Evolutionary conservation across 1,284 basidiomycete genomes (phyloP), one percentile per base, ranked within the genome.

Genomic region (Ustilago crameri): DNA sequence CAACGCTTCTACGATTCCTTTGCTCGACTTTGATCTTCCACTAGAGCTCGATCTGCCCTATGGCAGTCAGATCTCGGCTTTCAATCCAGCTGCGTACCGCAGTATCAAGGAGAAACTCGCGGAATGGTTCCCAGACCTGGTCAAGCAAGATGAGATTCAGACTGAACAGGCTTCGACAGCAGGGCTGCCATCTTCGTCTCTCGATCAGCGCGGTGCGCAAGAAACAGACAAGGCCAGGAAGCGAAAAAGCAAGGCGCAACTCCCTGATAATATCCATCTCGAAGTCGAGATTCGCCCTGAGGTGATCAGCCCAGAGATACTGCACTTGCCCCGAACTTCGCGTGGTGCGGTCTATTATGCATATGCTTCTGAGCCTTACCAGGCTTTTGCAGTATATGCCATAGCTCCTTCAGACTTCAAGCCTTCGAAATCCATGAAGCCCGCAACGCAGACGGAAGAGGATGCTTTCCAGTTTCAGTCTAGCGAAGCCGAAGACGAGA

Each of bases 1-100:
- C 2, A 15, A 53, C 0, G 23, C 52, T n/a, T 27, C 67, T 18
- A 70, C 67, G 35, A 70, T 70, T 40, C 67, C 67, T 37, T 53
- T 70, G 27, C 65, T 37, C 26, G 67, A 70, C 41, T 70, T 70
- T 53, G 62, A 70, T 24, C 38, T 70, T 35, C 67, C 56, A 1
- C 52, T 70, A 17, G 67, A 70, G 40, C 45, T 54, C 18, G 57
- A 65, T 18, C 26, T 17, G 34, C 55, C 58, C 0, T 43, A 55
- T 5, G 53, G 52, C 0, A 46, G 45, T 3, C 41, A 54, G 32
- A 41, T 57, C 2, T 60, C 57, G 22, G 53, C 46, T 23, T 69
- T 69, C 55, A 55, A 51, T 15, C 66, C 66, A 9, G 60, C 66
- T 14, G 30, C 55, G 2, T 69, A 69, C 18, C 23, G 48, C 2